These are phyloP conservation scores for Penstemon eatonii DNA, from an alignment of 257 asterid genomes.

Conservation along the genomic window DNA sequence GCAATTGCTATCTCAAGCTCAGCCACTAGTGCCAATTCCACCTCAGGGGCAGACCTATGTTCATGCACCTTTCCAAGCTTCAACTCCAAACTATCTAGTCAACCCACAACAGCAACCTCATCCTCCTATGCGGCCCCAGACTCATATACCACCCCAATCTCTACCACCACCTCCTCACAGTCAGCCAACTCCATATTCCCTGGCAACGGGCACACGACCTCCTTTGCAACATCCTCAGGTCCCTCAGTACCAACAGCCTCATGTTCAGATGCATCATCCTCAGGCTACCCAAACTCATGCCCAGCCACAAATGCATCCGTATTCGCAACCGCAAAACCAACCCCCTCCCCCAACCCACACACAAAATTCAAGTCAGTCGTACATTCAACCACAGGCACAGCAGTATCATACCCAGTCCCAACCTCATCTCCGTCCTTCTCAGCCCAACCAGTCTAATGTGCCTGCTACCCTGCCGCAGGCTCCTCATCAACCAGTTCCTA, in stretches of 20 bases:
- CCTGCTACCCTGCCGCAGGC: slow-evolving; percentile 43
- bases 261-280: slow-evolving; percentile 38
- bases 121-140: slow-evolving; percentile 51
- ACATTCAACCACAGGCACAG: slow-evolving; percentile 52
- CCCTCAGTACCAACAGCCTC: slow-evolving; percentile 60
- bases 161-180: slow-evolving; percentile 41
- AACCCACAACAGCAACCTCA: slow-evolving; percentile 47
- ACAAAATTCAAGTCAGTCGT: slow-evolving; percentile 37
- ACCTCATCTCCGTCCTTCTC: slow-evolving; percentile 41
- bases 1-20: slow-evolving; percentile 32
- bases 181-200: slow-evolving; percentile 46
- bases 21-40: neutral
- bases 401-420: slow-evolving; percentile 43
- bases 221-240: slow-evolving; percentile 55
- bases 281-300: slow-evolving; percentile 43
- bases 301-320: slow-evolving; percentile 42
- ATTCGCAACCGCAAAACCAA: slow-evolving; percentile 28
- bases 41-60: slow-evolving; percentile 38
- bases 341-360: slow-evolving; percentile 38
- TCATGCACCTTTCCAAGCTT: slow-evolving; percentile 42
- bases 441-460: slow-evolving; percentile 49
- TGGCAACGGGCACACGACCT: slow-evolving; percentile 45
- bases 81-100: slow-evolving; percentile 47
- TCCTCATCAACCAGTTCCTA: slow-evolving; percentile 46
- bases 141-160: slow-evolving; percentile 43